Evolutionary conservation across 192 early-diverging fungal species (phyloP).

Genomic region (Mycoemilia scoparia): DNA sequence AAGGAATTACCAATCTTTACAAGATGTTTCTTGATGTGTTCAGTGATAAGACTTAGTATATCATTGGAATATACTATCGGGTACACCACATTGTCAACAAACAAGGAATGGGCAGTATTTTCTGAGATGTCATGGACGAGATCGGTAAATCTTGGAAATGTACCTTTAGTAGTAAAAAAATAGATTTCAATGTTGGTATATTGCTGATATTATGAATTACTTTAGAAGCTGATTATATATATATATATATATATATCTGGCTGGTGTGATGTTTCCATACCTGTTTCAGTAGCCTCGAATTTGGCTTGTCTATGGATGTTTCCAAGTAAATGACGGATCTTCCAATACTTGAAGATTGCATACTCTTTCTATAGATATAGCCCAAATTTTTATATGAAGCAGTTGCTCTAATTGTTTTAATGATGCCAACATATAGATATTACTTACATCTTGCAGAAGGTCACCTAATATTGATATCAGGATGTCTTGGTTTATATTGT

Average conservation of each 20-base stretch:
- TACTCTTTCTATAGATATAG: slow-evolving; percentile 38
- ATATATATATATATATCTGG: no score
- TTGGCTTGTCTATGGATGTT: not conserved
- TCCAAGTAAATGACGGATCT: slow-evolving; percentile 7
- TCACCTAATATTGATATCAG: slow-evolving; percentile 35
- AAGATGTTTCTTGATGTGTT: slow-evolving; percentile 49
- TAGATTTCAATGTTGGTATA: no score
- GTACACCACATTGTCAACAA: slow-evolving; percentile 56
- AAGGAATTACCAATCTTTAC: slow-evolving; percentile 39
- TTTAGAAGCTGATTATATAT: no score
- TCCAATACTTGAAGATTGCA: slow-evolving; percentile 42
- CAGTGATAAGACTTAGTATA: slow-evolving; percentile 30
- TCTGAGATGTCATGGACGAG: slow-evolving; percentile 28
- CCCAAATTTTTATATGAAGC: not conserved
- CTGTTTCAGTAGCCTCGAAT: no score
- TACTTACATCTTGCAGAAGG: slow-evolving; percentile 35
- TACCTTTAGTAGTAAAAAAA: not conserved
- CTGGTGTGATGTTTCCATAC: no score
- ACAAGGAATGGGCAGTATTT: slow-evolving; percentile 33
- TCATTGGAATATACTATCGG: slow-evolving; percentile 26
- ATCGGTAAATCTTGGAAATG: slow-evolving; percentile 5
- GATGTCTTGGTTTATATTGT: slow-evolving; percentile 60
- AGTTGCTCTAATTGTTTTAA: slow-evolving; percentile 6
- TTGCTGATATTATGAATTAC: no score
- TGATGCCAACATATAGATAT: not conserved